Evolutionary conservation across 805 yeast species (phyloP).

Genomic region (Lipomyces lipofer): DNA sequence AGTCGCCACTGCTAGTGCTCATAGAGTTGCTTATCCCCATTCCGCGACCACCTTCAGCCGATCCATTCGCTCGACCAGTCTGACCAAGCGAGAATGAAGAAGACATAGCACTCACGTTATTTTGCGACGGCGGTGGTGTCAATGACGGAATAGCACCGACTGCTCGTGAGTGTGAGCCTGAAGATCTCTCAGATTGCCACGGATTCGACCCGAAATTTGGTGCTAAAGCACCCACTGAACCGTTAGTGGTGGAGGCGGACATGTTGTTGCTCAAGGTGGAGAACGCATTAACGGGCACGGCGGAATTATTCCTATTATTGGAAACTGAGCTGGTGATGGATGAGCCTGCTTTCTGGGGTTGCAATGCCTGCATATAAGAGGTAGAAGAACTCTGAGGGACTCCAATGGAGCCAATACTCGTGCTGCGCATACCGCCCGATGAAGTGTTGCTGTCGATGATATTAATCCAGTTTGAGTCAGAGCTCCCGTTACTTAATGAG

Average conservation of each 20-base stretch:
- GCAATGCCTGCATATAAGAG: conserved; percentile 2
- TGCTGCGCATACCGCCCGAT: background rate
- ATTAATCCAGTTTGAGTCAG: background rate
- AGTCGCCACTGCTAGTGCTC: background rate
- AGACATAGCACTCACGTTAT: background rate
- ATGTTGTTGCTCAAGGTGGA: background rate
- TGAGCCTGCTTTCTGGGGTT: conserved; percentile 5
- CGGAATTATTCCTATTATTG: no score
- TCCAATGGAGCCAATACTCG: background rate
- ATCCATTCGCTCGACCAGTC: no score
- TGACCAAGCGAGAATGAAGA: no score
- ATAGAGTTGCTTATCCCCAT: no score
- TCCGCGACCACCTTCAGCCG: no score
- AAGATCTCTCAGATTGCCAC: conserved; percentile 9
- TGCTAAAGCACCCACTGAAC: background rate
- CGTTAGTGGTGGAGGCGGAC: background rate
- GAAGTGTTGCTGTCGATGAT: background rate
- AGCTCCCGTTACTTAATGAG: background rate
- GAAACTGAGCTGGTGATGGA: no score
- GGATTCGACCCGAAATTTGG: conserved; percentile 5
- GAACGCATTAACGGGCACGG: no score
- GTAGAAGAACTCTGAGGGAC: no score
- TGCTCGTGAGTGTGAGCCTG: background rate
- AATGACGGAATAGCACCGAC: background rate
- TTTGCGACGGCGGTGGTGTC: background rate